These are phyloP conservation scores for Elsinoe necatrix DNA, from an alignment of 2,329 filamentous ascomycete genomes.

Conservation along the genomic window DNA sequence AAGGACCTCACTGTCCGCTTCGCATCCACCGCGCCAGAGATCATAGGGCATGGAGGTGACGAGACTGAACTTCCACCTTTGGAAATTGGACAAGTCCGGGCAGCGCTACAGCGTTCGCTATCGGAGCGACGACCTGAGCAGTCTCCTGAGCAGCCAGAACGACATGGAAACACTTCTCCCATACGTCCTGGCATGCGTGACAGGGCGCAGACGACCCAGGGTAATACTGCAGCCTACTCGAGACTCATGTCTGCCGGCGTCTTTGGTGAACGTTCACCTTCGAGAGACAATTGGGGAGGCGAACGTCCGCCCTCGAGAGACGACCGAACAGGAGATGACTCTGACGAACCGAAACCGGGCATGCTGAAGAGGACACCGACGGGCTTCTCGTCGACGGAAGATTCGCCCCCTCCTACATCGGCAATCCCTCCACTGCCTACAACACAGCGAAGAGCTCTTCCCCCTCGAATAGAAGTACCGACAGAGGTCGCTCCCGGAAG, in stretches of 20 bases:
- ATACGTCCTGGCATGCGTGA: constrained; percentile 19
- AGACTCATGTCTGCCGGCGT: constrained; percentile 11
- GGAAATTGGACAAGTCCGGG: constrained; percentile 58
- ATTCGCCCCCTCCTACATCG: background rate
- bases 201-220: constrained; percentile 2
- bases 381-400: constrained; percentile 10
- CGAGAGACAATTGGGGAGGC: constrained; percentile 5
- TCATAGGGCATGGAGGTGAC: constrained; percentile 89
- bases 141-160: constrained; percentile 20
- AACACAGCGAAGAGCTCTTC: background rate
- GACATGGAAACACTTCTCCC: constrained; percentile 38
- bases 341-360: constrained; percentile 9
- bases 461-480: constrained; percentile 2
- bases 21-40: constrained; percentile 59
- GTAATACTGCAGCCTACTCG: constrained; percentile 3
- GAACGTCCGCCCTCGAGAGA: constrained; percentile 8
- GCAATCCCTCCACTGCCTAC: constrained; percentile 5
- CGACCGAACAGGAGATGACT: background rate
- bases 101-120: constrained; percentile 22
- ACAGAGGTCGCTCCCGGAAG: background rate
- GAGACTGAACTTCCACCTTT: constrained; percentile 65
- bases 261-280: constrained; percentile 8
- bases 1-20: constrained; percentile 71
- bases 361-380: constrained; percentile 13
- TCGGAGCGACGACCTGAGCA: constrained; percentile 23